These are phyloP conservation scores for Aspergillus spinulosporus DNA, from an alignment of 2,329 filamentous ascomycete species.

Conservation along the genomic window DNA sequence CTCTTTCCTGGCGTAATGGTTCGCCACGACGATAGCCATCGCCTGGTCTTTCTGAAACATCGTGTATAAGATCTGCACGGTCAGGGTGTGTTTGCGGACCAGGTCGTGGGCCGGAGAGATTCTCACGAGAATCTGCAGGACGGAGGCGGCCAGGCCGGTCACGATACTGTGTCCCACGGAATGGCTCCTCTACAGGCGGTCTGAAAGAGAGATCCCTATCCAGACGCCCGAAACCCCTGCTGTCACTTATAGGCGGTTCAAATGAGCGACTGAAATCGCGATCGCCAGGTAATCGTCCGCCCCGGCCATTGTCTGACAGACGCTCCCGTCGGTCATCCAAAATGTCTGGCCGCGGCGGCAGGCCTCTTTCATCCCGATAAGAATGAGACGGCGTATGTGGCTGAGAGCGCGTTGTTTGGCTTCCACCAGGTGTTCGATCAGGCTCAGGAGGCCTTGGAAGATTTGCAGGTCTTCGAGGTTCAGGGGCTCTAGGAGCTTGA, in stretches of 20 bases:
- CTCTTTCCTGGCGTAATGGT: slow-evolving; percentile 30
- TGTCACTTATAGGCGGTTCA: slow-evolving; percentile 36
- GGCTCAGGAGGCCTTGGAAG: slow-evolving; percentile 43
- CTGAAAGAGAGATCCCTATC: slow-evolving; percentile 40
- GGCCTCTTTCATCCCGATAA: slow-evolving; percentile 38
- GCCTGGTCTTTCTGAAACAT: slow-evolving; percentile 30
- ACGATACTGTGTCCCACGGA: slow-evolving; percentile 38
- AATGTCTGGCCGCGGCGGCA: slow-evolving; percentile 43
- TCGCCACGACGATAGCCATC: slow-evolving; percentile 37
- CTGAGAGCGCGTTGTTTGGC: slow-evolving; percentile 33
- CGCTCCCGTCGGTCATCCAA: slow-evolving; percentile 43
- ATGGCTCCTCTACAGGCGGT: slow-evolving; percentile 40
- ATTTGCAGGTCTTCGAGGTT: slow-evolving; percentile 31
- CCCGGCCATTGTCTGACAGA: slow-evolving; percentile 38
- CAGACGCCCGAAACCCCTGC: slow-evolving; percentile 39
- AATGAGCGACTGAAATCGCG: slow-evolving; percentile 39
- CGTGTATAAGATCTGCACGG: slow-evolving; percentile 38
- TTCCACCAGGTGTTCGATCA: slow-evolving; percentile 32
- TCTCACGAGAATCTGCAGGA: slow-evolving; percentile 30
- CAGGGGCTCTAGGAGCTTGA: slow-evolving; percentile 32
- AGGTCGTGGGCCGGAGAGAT: slow-evolving; percentile 26
- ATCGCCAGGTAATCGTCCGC: slow-evolving; percentile 38
- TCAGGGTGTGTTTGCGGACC: slow-evolving; percentile 33
- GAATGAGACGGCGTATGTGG: slow-evolving; percentile 41
- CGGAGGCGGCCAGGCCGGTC: slow-evolving; percentile 40